Evolutionary conservation across 176 grass and related monocot species (phyloP), one percentile per base, ranked within the genome.

Genomic region (Oryza officinalis): DNA sequence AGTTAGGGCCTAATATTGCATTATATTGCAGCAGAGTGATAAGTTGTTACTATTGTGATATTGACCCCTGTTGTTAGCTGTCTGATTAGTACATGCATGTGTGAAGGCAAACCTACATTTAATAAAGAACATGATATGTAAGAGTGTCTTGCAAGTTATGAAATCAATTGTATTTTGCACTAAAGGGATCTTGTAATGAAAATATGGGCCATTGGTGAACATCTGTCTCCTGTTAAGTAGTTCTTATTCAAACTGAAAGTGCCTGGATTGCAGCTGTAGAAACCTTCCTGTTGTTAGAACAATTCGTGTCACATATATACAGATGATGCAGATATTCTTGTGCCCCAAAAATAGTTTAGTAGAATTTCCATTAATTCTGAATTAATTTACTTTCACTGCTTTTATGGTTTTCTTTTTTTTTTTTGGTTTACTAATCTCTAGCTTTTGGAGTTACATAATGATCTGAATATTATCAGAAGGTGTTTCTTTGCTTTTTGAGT

Each of bases 51-150:
- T 57, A 57, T 9, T 89, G 61, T 83, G 81, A 76, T 63, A 70
- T 38, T 31, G 87, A 71, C 77, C 49, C 31, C 61, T 26, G 11
- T 45, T 40, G 8, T 74, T 81, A 43, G 18, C 30, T 27, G 9
- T 45, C 15, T 71, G 52, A 40, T 71, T 60, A 76, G 69, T 45
- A 71, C 6, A 32, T 44, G 45, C 43, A 41, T 52, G 33, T 86
- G 78, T 86, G 83, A 82, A 81, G 77, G 43, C 72, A 86, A 81
- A 77, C 64, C 72, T 71, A 20, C 38, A 52, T 52, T 85, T 43
- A 85, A 77, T 80, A 81, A 77, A 81, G n/a, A 46, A 27, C 15
- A 65, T 43, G 13, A 30, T 89, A 26, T 54, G 31, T 63, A 75
- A 40, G 49, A 80, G 77, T 54, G 41, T 77, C 83, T 71, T 75